Evolutionary conservation across 1,139 yeast genomes (phyloP), one percentile per base, ranked within the genome.

Genomic region (Lodderomyces orthopsilosis): DNA sequence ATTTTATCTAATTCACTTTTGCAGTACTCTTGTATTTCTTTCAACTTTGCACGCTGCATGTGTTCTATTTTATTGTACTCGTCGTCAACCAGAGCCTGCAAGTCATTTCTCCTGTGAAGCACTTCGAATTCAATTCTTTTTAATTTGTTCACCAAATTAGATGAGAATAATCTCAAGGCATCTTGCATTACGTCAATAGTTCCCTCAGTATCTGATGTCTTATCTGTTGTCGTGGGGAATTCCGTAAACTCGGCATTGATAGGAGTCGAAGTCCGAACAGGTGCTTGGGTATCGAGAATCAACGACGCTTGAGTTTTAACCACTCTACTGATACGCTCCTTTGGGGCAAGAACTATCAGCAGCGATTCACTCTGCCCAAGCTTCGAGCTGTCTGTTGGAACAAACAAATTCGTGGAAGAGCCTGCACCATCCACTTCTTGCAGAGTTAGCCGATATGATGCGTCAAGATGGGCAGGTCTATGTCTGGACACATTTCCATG

Each of bases 111-210:
- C 34, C 47, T 48, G 12, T 46, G 33, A 6, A 51, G 19, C 3
- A 55, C 41, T 26, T 50, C 47, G 13, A 26, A 35, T 41, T 58
- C 59, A 28, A 58, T 43, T 4, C 26, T 9, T 37, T 50, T 50
- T 33, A 58, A 45, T 37, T 52, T 48, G 7, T 46, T 41, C 7
- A 56, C 36, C 33, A 57, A 40, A 21, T 42, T 47, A 8, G 49
- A 37, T 4, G 51, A 45, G 19, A 47, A 41, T 13, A 44, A 23
- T 27, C 45, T 46, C 27, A 53, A 41, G 1, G 51, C 43, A 28
- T 54, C 48, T 14, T 41, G 32, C 44, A 46, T 41, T 8, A 41
- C 30, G 32, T 42, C 40, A 15, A 36, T 30, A 5, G 41, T 24
- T 9, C n/a, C 19, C n/a, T 32, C 40, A n/a, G 38, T 24, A 19